These are phyloP conservation scores for Mycena maculata DNA, from an alignment of 768 basidiomycete genomes.

Conservation along the genomic window DNA sequence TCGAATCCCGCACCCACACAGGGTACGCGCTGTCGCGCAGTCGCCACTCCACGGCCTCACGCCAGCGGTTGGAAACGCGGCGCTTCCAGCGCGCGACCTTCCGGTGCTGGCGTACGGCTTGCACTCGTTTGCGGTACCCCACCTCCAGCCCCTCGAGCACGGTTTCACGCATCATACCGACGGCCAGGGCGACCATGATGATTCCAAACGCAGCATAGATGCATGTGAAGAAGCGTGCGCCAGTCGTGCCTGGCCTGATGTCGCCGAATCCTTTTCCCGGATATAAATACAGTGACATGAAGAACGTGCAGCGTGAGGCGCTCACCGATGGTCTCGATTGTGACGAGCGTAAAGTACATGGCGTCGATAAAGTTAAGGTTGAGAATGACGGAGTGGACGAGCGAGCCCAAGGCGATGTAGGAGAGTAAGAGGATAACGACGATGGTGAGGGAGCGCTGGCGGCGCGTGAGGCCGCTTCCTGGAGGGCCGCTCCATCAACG, in stretches of 20 bases:
- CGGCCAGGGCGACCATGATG: constrained; percentile 70
- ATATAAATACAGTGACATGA: constrained; percentile 9
- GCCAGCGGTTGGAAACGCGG: constrained; percentile 66
- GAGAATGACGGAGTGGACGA: constrained; percentile 65
- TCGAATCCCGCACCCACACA: constrained; percentile 64
- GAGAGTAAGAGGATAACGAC: constrained; percentile 78
- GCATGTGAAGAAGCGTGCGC: constrained; percentile 69
- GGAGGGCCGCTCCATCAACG: background rate
- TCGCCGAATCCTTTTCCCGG: constrained; percentile 75
- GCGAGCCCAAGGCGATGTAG: constrained; percentile 80
- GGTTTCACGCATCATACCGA: constrained; percentile 74
- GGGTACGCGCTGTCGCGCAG: constrained; percentile 62
- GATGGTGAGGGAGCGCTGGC: constrained; percentile 83
- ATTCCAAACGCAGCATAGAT: constrained; percentile 71
- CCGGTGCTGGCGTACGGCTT: constrained; percentile 58
- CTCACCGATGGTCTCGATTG: constrained; percentile 74
- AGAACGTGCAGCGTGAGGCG: background rate
- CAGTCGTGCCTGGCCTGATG: constrained; percentile 63
- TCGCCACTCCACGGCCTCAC: constrained; percentile 70
- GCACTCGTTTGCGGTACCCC: constrained; percentile 68
- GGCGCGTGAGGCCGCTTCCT: constrained; percentile 86
- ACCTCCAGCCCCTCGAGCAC: constrained; percentile 79
- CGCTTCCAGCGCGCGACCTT: constrained; percentile 54
- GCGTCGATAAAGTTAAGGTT: constrained; percentile 74
- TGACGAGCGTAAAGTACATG: constrained; percentile 81